phyloP scores from a whole-genome alignment of 164 flowering plant species.

The Sedum album region DNA sequence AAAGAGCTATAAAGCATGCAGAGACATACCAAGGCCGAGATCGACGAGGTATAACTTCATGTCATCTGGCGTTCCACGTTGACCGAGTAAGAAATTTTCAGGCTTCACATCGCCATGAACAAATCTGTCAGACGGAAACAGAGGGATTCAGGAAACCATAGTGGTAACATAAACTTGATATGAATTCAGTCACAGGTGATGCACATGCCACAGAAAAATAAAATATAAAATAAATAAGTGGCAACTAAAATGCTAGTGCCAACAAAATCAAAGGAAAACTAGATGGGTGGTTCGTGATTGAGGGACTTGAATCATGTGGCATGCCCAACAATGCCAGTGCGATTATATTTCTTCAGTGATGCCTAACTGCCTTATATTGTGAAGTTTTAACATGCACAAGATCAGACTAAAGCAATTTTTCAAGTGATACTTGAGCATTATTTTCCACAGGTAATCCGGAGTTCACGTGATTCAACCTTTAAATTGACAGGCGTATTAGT shows the following conservation, averaged over 20 bases:
- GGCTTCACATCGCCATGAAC: conserved; percentile 99
- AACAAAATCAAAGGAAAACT: neutral
- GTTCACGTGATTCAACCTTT: neutral
- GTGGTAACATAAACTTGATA: neutral
- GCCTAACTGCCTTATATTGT: neutral
- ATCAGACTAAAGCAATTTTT: neutral
- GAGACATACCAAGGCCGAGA: neutral
- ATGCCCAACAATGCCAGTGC: neutral
- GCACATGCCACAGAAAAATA: neutral
- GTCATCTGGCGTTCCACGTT: conserved; percentile 72
- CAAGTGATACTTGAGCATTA: neutral
- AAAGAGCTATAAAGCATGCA: neutral
- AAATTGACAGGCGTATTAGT: neutral
- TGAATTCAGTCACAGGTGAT: neutral
- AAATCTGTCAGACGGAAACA: conserved; percentile 40
- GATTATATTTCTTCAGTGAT: neutral
- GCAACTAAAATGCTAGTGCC: neutral
- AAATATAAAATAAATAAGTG: neutral
- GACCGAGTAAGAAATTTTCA: conserved; percentile 92
- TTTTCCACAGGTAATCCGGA: neutral
- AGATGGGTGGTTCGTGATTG: neutral
- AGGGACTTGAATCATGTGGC: neutral
- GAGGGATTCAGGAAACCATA: neutral
- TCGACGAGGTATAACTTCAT: conserved; percentile 18
- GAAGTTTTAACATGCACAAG: neutral